Evolutionary conservation across 2,329 filamentous ascomycete species (phyloP).

Genomic region (Arthroderma sp.): DNA sequence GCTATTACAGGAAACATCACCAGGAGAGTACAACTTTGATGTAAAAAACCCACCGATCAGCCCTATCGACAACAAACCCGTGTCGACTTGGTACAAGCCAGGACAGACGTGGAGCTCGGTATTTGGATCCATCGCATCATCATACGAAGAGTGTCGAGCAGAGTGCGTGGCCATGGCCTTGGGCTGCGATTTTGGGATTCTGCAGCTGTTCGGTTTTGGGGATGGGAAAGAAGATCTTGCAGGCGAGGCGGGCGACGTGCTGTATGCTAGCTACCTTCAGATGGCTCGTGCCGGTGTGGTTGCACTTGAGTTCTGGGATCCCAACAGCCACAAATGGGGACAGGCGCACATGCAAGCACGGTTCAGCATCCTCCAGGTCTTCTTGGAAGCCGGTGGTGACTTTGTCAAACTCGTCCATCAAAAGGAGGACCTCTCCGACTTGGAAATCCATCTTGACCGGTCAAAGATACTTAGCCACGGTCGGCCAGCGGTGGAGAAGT

Average conservation of each 20-base stretch:
- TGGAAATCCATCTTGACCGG: constrained; percentile 71
- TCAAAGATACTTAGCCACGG: constrained; percentile 75
- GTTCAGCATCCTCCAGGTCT: constrained; percentile 64
- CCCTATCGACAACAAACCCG: constrained; percentile 62
- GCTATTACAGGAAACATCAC: constrained; percentile 73
- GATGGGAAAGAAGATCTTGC: constrained; percentile 61
- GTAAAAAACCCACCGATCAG: constrained; percentile 65
- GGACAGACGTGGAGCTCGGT: constrained; percentile 91
- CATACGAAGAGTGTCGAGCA: constrained; percentile 88
- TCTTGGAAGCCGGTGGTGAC: constrained; percentile 71
- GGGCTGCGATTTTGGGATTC: constrained; percentile 73
- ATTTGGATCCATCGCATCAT: constrained; percentile 74
- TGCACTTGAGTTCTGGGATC: constrained; percentile 89
- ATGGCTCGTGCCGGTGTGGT: constrained; percentile 91
- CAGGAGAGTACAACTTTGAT: constrained; percentile 81
- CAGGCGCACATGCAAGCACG: constrained; percentile 85
- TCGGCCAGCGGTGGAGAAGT: constrained; percentile 68
- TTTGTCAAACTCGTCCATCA: constrained; percentile 72
- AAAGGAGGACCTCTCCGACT: constrained; percentile 62
- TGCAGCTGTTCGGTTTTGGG: constrained; percentile 85
- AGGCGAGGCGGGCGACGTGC: constrained; percentile 67
- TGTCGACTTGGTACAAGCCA: constrained; percentile 83
- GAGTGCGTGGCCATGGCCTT: constrained; percentile 90
- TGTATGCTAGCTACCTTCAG: constrained; percentile 76
- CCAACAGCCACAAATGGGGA: constrained; percentile 80